Conservation (phyloP, 2,329 filamentous ascomycete genomes). For the Fusarium sp. region DNA sequence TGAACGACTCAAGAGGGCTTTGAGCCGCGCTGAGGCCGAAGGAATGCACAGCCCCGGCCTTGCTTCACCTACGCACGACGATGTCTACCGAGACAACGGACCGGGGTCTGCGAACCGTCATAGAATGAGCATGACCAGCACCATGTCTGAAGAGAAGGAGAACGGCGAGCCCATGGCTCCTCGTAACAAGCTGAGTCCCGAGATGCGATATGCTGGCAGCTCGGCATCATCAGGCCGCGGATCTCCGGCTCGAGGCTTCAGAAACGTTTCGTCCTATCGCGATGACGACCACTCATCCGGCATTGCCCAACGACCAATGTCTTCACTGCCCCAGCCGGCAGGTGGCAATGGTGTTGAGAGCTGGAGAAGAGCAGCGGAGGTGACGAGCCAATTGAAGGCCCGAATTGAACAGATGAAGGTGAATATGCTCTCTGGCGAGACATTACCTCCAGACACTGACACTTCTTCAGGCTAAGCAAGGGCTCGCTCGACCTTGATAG, state of each 20-base stretch:
- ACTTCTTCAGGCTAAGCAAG: conserved; percentile 58
- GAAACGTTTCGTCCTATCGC: conserved; percentile 48
- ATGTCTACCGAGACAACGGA: conserved; percentile 67
- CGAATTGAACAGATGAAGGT: conserved; percentile 99
- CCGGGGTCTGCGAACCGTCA: conserved; percentile 56
- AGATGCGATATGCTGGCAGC: conserved; percentile 62
- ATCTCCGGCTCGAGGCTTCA: conserved; percentile 68
- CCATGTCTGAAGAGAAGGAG: conserved; percentile 80
- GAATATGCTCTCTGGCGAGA: conserved; percentile 27
- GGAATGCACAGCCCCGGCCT: conserved; percentile 55
- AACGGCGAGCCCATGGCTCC: conserved; percentile 66
- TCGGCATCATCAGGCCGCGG: conserved; percentile 65
- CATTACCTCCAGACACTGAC: conserved; percentile 2
- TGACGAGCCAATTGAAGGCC: conserved; percentile 96
- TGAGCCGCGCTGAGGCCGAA: conserved; percentile 66
- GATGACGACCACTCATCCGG: conserved; percentile 49
- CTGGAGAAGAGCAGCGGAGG: conserved; percentile 96
- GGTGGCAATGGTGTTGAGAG: conserved; percentile 70
- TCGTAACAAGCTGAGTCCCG: conserved; percentile 66
- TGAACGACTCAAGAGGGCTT: conserved; percentile 90
- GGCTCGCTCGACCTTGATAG: conserved; percentile 55
- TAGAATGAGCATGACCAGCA: conserved; percentile 72
- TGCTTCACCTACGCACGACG: conserved; percentile 66
- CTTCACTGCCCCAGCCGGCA: conserved; percentile 49
- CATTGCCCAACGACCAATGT: conserved; percentile 48